Base-by-base conservation (phyloP, 306 rosid genomes). In the Fagus sylvatica region DNA sequence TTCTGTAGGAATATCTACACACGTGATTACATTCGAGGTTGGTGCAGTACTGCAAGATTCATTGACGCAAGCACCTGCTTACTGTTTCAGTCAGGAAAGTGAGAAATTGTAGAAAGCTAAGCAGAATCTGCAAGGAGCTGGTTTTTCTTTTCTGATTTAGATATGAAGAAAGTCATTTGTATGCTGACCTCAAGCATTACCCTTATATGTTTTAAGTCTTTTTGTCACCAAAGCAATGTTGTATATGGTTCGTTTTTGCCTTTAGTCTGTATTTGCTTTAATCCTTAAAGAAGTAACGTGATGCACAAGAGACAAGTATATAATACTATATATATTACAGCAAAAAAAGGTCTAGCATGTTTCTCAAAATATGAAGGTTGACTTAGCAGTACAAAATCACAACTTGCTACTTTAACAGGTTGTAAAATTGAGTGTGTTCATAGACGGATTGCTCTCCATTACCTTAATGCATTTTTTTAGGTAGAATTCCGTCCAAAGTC, bases 11-110 rank as follows among this genome's bases (percentile, higher is more conserved):
- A 75, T 83, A 55, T 72, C 71, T 2, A 34, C 78, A 0, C 87
- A 83, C n/a, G 87, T 83, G 65, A 79, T 83, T 60, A 64, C 78
- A 57, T 83, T 75, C 53, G 87, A 83, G 84, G 84, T 75, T 64
- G 87, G 84, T 56, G 84, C 81, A 11, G 78, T 75, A 43, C 77
- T 83, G 76, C 81, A 82, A 16, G 84, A 83, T 75, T 71, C 72
- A 22, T 74, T 79, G 33, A 64, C 42, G 19, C 87, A 83, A 65
- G 83, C 87, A 5, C 87, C 87, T 46, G 69, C 59, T 0, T 41
- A 65, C 39, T 83, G 87, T 72, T 83, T 83, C 78, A 56, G 57
- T 43, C 19, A 43, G 39, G 73, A 43, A 4, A 43, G 54, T 19
- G 71, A 17, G 46, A 39, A 16, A 65, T 39, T 15, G 46, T 65